Evolutionary conservation across 495 filamentous ascomycete species (phyloP), one percentile per base, ranked within the genome.

Genomic region (Penicillium crystallinum): DNA sequence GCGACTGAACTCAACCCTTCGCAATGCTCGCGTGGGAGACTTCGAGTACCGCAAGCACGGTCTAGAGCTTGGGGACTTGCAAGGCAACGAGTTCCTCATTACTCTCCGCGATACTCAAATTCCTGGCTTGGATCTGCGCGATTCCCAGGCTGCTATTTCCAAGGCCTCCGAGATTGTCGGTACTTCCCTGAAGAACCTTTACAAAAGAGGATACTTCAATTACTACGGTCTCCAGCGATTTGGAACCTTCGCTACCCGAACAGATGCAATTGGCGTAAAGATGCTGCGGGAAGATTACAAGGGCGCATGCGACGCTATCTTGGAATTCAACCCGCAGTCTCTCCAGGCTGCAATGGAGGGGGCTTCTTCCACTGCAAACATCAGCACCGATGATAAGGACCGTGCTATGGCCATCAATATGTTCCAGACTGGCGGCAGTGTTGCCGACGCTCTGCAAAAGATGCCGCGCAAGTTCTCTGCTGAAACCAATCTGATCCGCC

Each of bases 171-270:
- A 78, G 6, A 67, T 86, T 35, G 75, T 97, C 5, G 70, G 68
- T 11, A 61, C 73, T 2, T 73, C 83, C 6, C 67, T 87, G 37
- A 61, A 70, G 40, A 73, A 75, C 23, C 73, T 91, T 8, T 67
- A 69, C 45, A 65, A 80, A 38, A 72, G 81, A 12, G 93, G 93
- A 0, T 98, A 95, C 70, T 82, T 97, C 66, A 97, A 98, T 67
- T 97, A 97, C 73, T 98, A 87, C 53, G 93, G 93, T 12, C 80
- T 97, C 2, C 93, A 98, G 70, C 83, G 93, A 11, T 98, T 98
- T 58, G 93, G 93, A 21, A 87, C 89, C 3, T 91, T 90, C 66
- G 68, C 79, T 3, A 86, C 85, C 5, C 82, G 89, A 4, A 97
- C 93, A 1, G 87, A 96, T 56, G 78, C 80, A 1, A 67, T 96